Evolutionary conservation across 306 rosid species (phyloP), one percentile per base, ranked within the genome.

Genomic region (Herpetospermum pedunculosum): DNA sequence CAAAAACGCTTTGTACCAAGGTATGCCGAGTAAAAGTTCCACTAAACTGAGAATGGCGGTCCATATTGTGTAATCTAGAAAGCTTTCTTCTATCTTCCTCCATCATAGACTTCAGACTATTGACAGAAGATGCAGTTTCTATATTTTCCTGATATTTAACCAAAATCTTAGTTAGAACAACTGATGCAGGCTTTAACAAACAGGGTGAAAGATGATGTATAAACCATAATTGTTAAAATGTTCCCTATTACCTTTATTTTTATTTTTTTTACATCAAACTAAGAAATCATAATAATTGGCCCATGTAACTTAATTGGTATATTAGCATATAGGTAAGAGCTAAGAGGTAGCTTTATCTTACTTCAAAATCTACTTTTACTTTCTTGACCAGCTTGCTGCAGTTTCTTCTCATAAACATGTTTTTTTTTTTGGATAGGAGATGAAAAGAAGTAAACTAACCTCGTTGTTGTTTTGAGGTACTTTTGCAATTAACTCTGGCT

Each of bases 1-100:
- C 40, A 60, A 77, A 46, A 18, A 80, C 79, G 85, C 48, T 40
- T 3, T 49, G 50, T 93, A 93, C 98, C 97, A 89, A 74, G 55
- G 88, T 86, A 78, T 85, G 80, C 78, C 86, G 82, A 29, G 96
- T 71, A 85, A 93, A 93, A 73, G 97, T 93, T 80, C 92, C 97
- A 58, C 88, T 84, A 77, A 91, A 93, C 80, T 91, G 90, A 1
- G 98, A 86, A 81, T 87, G 92, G 43, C 90, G 89, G 78, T 71
- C 77, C 54, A 83, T 50, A 77, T 85, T 86, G 69, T 41, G 76
- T 58, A 73, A 54, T 80, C 92, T 87, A 58, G 64, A 77, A 43
- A 76, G 84, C 76, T 74, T 80, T 70, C 73, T 89, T 79, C 79
- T 90, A 82, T 87, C 88, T 84, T 90, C 89, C 77, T 93, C 90